Conservation (phyloP, 176 grass and related monocot genomes). For the Triticum monococcum region DNA sequence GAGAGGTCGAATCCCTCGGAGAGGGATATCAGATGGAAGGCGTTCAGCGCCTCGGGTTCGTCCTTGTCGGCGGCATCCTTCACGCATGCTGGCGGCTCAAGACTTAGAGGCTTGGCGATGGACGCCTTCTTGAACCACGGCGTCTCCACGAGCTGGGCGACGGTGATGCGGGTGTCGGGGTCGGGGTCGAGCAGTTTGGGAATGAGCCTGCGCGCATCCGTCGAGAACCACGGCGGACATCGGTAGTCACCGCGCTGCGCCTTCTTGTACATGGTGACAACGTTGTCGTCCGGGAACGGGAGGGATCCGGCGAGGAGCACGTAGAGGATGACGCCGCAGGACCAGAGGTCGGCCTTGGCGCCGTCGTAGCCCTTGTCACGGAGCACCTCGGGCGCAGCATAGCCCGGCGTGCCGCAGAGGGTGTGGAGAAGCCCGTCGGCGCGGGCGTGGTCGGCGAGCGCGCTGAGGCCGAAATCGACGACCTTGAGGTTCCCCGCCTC, state of each 20-base stretch:
- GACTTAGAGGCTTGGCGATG: slow-evolving; percentile 6
- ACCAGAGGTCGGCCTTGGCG: slow-evolving; percentile 86
- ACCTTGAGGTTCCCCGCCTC: slow-evolving; percentile 83
- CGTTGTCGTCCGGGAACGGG: slow-evolving; percentile 79
- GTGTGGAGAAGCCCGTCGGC: slow-evolving; percentile 93
- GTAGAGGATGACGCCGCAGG: slow-evolving; percentile 95
- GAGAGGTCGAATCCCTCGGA: slow-evolving; percentile 87
- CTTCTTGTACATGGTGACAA: slow-evolving; percentile 80
- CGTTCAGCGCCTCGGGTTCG: slow-evolving; percentile 57
- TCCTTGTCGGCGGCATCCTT: slow-evolving; percentile 32
- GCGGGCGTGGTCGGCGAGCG: slow-evolving; percentile 69
- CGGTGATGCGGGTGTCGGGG: slow-evolving; percentile 68
- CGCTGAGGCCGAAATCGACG: slow-evolving; percentile 84
- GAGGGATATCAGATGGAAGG: slow-evolving; percentile 92
- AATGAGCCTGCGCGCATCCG: slow-evolving; percentile 63
- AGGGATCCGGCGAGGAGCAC: slow-evolving; percentile 79
- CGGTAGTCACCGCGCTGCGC: slow-evolving; percentile 78
- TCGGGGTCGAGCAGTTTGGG: slow-evolving; percentile 75
- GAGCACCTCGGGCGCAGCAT: slow-evolving; percentile 89
- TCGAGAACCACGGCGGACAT: slow-evolving; percentile 84
- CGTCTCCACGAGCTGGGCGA: slow-evolving; percentile 73
- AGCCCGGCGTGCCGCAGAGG: slow-evolving; percentile 88
- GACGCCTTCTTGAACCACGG: slow-evolving; percentile 78
- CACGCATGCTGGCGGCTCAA: slow-evolving; percentile 22
- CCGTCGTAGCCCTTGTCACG: slow-evolving; percentile 82